phyloP scores from a whole-genome alignment of 805 yeast species.

The Lipomyces sp. region DNA sequence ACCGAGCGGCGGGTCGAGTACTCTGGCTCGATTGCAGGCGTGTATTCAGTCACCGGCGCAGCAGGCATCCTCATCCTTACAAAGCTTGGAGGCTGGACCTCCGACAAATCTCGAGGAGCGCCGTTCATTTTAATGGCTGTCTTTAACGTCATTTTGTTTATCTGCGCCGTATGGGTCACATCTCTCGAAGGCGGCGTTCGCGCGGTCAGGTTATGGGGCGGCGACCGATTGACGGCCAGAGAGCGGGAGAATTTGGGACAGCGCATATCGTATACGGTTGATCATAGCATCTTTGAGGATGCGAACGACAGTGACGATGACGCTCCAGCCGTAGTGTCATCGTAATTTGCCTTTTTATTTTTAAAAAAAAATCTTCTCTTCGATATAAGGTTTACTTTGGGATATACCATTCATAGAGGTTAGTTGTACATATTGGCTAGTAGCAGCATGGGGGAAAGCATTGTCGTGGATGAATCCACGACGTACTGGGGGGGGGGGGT shows the following conservation, averaged over 20 bases:
- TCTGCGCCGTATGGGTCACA: slow-evolving; percentile 30
- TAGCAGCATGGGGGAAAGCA: too few species aligned
- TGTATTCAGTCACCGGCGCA: slow-evolving; percentile 70
- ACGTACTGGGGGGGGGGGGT: too few species aligned
- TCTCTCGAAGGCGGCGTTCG: slow-evolving; percentile 16
- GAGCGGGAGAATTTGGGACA: slow-evolving; percentile 24
- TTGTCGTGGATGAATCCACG: too few species aligned
- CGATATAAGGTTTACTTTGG: not conserved
- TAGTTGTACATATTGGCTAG: not conserved
- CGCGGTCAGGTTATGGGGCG: slow-evolving; percentile 15
- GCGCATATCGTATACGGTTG: slow-evolving; percentile 20
- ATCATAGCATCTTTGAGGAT: slow-evolving; percentile 13
- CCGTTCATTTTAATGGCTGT: slow-evolving; percentile 62
- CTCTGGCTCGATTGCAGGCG: slow-evolving; percentile 72
- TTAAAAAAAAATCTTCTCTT: not conserved
- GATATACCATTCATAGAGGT: not conserved
- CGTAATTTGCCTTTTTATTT: not conserved
- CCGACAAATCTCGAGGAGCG: slow-evolving; percentile 61
- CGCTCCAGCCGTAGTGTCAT: slow-evolving; percentile 4
- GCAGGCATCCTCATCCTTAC: slow-evolving; percentile 65
- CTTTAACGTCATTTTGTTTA: slow-evolving; percentile 45
- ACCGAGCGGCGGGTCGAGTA: slow-evolving; percentile 52
- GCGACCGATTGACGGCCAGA: slow-evolving; percentile 18
- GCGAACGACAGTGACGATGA: slow-evolving; percentile 21
- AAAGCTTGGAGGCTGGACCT: slow-evolving; percentile 64